A percentile compares a stretch with the other conserved stretches of the same genome.
These are phyloP conservation scores for Neurospora hispaniola DNA, from an alignment of 495 filamentous ascomycete genomes.

Conservation along the genomic window DNA sequence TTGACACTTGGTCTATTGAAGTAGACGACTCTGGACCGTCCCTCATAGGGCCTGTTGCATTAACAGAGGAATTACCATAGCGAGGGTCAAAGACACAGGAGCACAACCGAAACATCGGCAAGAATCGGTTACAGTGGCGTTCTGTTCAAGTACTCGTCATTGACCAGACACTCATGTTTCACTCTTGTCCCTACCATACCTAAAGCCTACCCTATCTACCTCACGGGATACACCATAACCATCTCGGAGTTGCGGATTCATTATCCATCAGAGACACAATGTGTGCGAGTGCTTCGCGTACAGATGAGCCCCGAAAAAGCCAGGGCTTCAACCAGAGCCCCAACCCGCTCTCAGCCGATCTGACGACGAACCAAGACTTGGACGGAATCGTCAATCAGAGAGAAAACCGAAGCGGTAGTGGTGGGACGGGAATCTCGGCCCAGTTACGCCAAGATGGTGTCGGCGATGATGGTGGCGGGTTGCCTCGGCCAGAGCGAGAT, in stretches of 20 bases:
- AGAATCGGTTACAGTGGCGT: neutral
- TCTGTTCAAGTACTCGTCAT: neutral
- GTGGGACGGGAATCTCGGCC: neutral
- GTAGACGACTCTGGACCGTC: no score
- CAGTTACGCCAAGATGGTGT: conserved; percentile 1
- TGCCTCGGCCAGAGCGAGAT: neutral
- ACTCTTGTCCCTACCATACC: neutral
- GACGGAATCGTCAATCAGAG: conserved; percentile 47
- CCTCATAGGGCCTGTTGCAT: no score
- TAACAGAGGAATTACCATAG: no score
- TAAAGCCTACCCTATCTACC: neutral
- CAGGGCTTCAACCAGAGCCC: conserved; percentile 51
- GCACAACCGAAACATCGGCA: neutral
- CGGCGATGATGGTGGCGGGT: neutral
- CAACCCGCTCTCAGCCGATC: conserved; percentile 38
- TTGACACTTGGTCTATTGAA: no score
- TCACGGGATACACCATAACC: neutral
- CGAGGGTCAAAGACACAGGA: no score
- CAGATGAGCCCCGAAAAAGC: conserved; percentile 38
- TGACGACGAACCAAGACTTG: conserved; percentile 48
- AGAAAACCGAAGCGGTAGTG: conserved; percentile 4
- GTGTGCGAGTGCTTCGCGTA: conserved; percentile 39
- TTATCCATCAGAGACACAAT: conserved; percentile 30
- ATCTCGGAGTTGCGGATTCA: neutral
- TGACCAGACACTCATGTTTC: neutral